Conservation (phyloP, 805 yeast genomes). For the Metschnikowia picachoensis region DNA sequence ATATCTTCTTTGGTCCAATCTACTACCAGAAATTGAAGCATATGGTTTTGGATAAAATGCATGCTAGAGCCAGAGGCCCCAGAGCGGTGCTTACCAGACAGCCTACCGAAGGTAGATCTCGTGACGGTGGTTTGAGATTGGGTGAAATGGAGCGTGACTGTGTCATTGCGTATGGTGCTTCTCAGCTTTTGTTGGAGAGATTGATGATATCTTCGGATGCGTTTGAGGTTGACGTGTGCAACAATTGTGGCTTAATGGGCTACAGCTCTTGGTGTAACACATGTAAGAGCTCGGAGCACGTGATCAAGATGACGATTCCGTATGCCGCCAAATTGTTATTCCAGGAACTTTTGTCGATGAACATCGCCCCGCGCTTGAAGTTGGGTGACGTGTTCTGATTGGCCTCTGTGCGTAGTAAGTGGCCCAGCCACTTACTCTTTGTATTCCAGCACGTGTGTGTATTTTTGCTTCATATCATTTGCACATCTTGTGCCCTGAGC, state of each 20-base stretch:
- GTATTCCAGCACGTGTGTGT: too few relatives aligned
- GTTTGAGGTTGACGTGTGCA: slow-evolving; percentile 94
- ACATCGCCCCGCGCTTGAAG: slow-evolving; percentile 92
- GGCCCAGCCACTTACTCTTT: too few relatives aligned
- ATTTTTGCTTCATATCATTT: too few relatives aligned
- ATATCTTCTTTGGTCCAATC: slow-evolving; percentile 97
- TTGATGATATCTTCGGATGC: slow-evolving; percentile 97
- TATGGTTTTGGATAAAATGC: slow-evolving; percentile 99
- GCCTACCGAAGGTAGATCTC: slow-evolving; percentile 90
- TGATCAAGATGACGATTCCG: slow-evolving; percentile 93
- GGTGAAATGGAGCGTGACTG: slow-evolving; percentile 99
- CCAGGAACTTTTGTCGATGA: slow-evolving; percentile 98
- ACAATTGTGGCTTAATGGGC: slow-evolving; percentile 94
- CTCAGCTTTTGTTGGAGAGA: slow-evolving; percentile 83
- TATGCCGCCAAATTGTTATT: slow-evolving; percentile 97
- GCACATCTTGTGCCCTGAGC: too few relatives aligned
- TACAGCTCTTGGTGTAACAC: slow-evolving; percentile 97
- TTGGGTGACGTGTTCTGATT: slow-evolving; percentile 74
- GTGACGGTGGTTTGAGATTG: slow-evolving; percentile 98
- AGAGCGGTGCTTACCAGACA: slow-evolving; percentile 97
- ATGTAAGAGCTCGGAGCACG: slow-evolving; percentile 82
- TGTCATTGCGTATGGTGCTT: slow-evolving; percentile 97
- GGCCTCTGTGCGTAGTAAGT: too few relatives aligned
- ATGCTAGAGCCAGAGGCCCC: slow-evolving; percentile 99
- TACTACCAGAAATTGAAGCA: slow-evolving; percentile 97